Conservation (phyloP, 441 rosid genomes). For the Lepidium campestre region DNA sequence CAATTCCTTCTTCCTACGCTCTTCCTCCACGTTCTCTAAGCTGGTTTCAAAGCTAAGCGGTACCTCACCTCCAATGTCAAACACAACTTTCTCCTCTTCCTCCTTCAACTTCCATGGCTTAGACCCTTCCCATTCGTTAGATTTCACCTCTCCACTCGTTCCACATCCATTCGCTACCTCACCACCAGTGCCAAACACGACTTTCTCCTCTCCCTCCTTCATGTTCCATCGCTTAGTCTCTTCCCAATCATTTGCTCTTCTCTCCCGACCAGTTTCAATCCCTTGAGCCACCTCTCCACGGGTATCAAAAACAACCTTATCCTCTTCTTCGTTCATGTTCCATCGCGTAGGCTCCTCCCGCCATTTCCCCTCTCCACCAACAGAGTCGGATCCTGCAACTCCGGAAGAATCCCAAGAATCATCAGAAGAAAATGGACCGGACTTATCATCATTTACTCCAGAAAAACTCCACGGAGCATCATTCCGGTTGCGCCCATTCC, state of each 20-base stretch:
- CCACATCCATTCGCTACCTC: background rate
- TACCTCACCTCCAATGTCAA: constrained; percentile 35
- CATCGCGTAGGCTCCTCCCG: constrained; percentile 34
- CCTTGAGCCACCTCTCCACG: constrained; percentile 18
- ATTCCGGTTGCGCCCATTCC: constrained; percentile 23
- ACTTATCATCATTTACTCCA: constrained; percentile 34
- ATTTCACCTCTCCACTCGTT: background rate
- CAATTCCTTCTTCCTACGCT: constrained; percentile 34
- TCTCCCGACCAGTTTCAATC: constrained; percentile 21
- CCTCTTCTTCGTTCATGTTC: constrained; percentile 22
- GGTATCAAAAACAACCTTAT: constrained; percentile 18
- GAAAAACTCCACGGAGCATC: constrained; percentile 46
- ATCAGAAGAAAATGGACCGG: constrained; percentile 29
- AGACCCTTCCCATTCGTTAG: constrained; percentile 22
- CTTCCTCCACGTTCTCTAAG: constrained; percentile 22
- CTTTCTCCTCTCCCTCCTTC: constrained; percentile 37
- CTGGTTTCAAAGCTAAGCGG: constrained; percentile 11
- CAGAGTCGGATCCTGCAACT: constrained; percentile 21
- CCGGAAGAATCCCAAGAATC: constrained; percentile 32
- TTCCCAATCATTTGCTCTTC: constrained; percentile 4
- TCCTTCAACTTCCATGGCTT: constrained; percentile 54
- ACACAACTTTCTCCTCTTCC: constrained; percentile 42
- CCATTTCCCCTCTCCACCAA: constrained; percentile 13
- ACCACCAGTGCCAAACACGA: constrained; percentile 38
- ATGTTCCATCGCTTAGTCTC: constrained; percentile 43